A percentile compares a stretch with the other conserved stretches of the same genome.
Conservation (phyloP, 305 asterid genomes). For the Rubia tinctorum region DNA sequence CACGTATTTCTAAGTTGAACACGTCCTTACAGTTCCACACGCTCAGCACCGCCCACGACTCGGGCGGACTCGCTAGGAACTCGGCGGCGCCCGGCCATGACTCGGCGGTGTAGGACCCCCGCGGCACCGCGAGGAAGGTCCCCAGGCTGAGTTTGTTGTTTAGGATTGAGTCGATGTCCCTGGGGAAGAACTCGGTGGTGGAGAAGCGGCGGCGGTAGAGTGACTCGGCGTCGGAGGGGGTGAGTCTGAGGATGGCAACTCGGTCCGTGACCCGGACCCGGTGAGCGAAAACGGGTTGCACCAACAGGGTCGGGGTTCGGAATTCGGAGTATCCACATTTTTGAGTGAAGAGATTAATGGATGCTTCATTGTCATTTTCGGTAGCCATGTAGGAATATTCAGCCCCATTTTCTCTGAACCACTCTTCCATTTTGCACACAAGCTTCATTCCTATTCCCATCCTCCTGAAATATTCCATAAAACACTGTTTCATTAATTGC, state of each 20-base stretch:
- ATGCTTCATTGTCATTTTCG: constrained; percentile 74
- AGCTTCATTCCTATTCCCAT: constrained; percentile 80
- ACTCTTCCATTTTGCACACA: constrained; percentile 54
- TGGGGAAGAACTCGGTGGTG: constrained; percentile 77
- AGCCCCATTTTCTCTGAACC: constrained; percentile 79
- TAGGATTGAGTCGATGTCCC: constrained; percentile 69
- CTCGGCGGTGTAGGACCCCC: too few species aligned
- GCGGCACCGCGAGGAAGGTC: constrained; percentile 45
- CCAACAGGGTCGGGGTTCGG: constrained; percentile 75
- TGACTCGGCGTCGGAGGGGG: too few species aligned
- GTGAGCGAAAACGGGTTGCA: constrained; percentile 87
- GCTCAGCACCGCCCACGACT: constrained; percentile 88
- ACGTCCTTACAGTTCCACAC: constrained; percentile 90
- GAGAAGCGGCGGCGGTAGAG: constrained; percentile 31
- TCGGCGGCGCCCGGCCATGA: too few species aligned
- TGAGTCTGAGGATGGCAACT: constrained; percentile 32
- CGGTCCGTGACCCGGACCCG: constrained; percentile 31
- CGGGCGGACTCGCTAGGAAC: constrained; percentile 36
- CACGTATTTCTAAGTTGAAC: constrained; percentile 75
- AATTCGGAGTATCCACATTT: constrained; percentile 80
- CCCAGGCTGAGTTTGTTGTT: constrained; percentile 61
- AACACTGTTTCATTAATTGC: constrained; percentile 13
- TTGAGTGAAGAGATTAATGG: constrained; percentile 64
- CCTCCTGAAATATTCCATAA: constrained; percentile 67
- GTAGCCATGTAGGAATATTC: constrained; percentile 92